A percentile compares a stretch with the other conserved stretches of the same genome.
phyloP scores from a whole-genome alignment of 2,329 filamentous ascomycete genomes.

The Rutstroemia sp. region DNA sequence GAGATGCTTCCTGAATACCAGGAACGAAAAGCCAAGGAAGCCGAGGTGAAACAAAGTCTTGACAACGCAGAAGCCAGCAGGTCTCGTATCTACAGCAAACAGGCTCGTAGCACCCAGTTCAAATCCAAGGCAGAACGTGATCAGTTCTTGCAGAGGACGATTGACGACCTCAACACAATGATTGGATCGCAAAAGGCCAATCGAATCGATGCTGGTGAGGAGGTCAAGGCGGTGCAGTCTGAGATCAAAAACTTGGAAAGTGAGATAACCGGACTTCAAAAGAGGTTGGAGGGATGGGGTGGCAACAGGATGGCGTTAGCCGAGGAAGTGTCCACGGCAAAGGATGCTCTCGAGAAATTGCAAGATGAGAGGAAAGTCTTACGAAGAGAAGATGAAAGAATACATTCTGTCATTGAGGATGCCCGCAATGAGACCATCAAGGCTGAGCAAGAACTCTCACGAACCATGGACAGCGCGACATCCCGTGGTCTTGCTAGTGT shows the following conservation, averaged over 20 bases:
- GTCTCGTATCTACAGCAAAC: constrained; percentile 81
- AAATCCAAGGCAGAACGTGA: constrained; percentile 84
- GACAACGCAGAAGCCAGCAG: constrained; percentile 68
- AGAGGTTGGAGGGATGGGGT: constrained; percentile 71
- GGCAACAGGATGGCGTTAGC: constrained; percentile 65
- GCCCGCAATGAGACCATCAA: constrained; percentile 69
- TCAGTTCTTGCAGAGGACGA: constrained; percentile 70
- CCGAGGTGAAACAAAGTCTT: constrained; percentile 60
- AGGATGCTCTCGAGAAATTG: constrained; percentile 70
- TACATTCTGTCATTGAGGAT: constrained; percentile 69
- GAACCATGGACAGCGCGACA: constrained; percentile 85
- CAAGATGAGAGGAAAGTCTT: constrained; percentile 83
- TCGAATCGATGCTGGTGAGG: constrained; percentile 75
- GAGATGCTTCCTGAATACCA: constrained; percentile 72
- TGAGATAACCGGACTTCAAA: constrained; percentile 62
- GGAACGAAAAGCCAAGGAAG: constrained; percentile 65
- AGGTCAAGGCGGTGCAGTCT: constrained; percentile 63
- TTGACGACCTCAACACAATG: constrained; percentile 69
- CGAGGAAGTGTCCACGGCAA: constrained; percentile 67
- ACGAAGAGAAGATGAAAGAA: constrained; percentile 81
- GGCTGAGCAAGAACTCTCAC: constrained; percentile 69
- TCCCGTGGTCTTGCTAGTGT: constrained; percentile 82
- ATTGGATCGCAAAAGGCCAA: constrained; percentile 78
- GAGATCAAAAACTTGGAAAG: constrained; percentile 66
- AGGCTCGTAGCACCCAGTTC: constrained; percentile 82